Conservation (phyloP, 1,284 basidiomycete species). For the Pulveroboletus sp. region DNA sequence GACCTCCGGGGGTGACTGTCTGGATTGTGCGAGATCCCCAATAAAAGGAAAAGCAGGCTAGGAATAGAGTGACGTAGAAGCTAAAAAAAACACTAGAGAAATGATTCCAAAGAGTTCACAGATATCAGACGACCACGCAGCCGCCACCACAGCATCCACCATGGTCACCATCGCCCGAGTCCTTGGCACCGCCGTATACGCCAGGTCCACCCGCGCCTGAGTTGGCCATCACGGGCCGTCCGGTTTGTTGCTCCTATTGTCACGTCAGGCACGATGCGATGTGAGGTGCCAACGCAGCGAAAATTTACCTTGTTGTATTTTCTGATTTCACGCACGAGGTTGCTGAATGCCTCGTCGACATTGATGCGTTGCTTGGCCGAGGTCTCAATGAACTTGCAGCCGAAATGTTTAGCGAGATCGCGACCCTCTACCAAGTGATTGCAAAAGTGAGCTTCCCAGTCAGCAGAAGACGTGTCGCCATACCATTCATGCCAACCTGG, state of each 20-base stretch:
- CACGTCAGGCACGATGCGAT: constrained; percentile 6
- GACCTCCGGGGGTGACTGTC: constrained; percentile 6
- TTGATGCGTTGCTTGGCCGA: constrained; percentile 99
- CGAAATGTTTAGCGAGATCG: constrained; percentile 95
- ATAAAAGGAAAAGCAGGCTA: constrained; percentile 17
- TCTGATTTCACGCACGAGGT: constrained; percentile 95
- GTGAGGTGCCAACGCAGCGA: constrained; percentile 1
- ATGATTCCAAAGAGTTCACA: constrained; percentile 1
- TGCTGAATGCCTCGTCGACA: constrained; percentile 98
- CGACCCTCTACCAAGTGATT: constrained; percentile 77
- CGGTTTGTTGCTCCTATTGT: constrained; percentile 47
- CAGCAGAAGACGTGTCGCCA: constrained; percentile 29
- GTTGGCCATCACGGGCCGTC: constrained; percentile 39
- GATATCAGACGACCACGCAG: constrained; percentile 54
- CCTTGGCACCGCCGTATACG: constrained; percentile 34
- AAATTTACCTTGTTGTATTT: constrained; percentile 84
- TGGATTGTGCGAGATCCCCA: constrained; percentile 17
- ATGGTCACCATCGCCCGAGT: constrained; percentile 43
- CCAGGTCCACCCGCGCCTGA: constrained; percentile 37
- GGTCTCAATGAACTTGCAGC: constrained; percentile 97
- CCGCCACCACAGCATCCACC: constrained; percentile 59
- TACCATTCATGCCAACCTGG: constrained; percentile 95
- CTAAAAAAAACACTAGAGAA: constrained; percentile 11
- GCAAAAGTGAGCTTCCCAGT: neutral
- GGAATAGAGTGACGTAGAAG: constrained; percentile 5